These are phyloP conservation scores for Quaeritorhiza haematococci DNA, from an alignment of 371 early-diverging fungal genomes.

Conservation along the genomic window DNA sequence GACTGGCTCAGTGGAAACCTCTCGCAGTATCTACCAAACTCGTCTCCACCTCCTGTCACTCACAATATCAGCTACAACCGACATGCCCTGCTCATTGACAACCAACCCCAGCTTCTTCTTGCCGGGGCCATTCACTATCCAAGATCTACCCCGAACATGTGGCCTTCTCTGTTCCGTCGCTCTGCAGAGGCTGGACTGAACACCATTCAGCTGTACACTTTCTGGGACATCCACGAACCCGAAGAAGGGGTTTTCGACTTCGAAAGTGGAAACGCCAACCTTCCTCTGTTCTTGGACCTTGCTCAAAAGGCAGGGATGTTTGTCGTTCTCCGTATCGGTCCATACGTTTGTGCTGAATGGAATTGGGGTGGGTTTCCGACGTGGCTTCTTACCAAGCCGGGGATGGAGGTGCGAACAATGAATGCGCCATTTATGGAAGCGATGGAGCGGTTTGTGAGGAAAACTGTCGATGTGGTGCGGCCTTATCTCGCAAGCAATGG, in stretches of 20 bases:
- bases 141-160: conserved; percentile 41
- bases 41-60: too few species aligned
- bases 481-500: conserved; percentile 38
- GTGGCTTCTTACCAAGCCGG: conserved; percentile 36
- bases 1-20: too few species aligned
- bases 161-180: conserved; percentile 44
- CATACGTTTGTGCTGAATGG: conserved; percentile 45
- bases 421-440: conserved; percentile 37
- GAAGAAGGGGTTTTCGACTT: conserved; percentile 41
- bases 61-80: too few species aligned
- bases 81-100: too few species aligned
- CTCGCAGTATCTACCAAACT: too few species aligned
- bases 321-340: conserved; percentile 50
- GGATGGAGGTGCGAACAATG: conserved; percentile 36
- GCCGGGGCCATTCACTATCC: conserved; percentile 57
- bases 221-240: conserved; percentile 54
- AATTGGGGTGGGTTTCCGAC: conserved; percentile 50
- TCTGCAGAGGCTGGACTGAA: too few species aligned
- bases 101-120: too few species aligned
- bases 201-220: conserved; percentile 54
- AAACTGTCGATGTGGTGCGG: conserved; percentile 28
- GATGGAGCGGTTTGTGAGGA: conserved; percentile 37
- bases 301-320: conserved; percentile 38
- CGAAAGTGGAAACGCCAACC: conserved; percentile 34
- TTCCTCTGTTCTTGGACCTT: conserved; percentile 36